A percentile compares a stretch with the other conserved stretches of the same genome.
Evolutionary conservation across 2,329 filamentous ascomycete genomes (phyloP).

Genomic region (Aspergillus spinulosporus): DNA sequence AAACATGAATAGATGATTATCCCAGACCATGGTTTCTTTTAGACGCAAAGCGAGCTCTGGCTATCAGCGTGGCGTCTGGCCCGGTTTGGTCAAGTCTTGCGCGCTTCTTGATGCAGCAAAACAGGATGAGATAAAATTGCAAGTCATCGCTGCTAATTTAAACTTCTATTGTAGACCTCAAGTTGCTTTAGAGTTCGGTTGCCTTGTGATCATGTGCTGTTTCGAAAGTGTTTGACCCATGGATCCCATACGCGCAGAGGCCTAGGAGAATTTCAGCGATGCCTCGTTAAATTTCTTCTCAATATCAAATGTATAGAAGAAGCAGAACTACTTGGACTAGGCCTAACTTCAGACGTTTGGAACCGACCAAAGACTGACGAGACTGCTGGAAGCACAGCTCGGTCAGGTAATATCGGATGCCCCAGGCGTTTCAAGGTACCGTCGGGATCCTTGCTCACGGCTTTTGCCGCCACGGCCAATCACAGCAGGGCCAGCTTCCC

Average conservation of each 20-base stretch:
- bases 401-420: neutral
- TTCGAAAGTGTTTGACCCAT: constrained; percentile 2
- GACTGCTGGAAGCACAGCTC: neutral
- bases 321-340: neutral
- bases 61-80: constrained; percentile 12
- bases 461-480: constrained; percentile 42
- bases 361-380: neutral
- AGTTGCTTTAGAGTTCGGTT: constrained; percentile 10
- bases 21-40: constrained; percentile 15
- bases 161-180: neutral
- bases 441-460: constrained; percentile 31
- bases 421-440: constrained; percentile 10
- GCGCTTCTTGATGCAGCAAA: constrained; percentile 5
- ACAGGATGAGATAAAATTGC: constrained; percentile 6
- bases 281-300: neutral
- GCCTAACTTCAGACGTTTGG: neutral
- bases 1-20: constrained; percentile 29
- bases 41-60: constrained; percentile 19
- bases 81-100: constrained; percentile 12
- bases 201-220: constrained; percentile 14
- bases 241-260: neutral
- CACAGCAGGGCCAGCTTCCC: constrained; percentile 31
- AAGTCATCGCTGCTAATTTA: constrained; percentile 14
- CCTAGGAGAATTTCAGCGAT: neutral
- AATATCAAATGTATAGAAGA: too few species aligned